Evolutionary conservation across 116 monocot genomes (phyloP).

Genomic region (Posidonia oceanica): DNA sequence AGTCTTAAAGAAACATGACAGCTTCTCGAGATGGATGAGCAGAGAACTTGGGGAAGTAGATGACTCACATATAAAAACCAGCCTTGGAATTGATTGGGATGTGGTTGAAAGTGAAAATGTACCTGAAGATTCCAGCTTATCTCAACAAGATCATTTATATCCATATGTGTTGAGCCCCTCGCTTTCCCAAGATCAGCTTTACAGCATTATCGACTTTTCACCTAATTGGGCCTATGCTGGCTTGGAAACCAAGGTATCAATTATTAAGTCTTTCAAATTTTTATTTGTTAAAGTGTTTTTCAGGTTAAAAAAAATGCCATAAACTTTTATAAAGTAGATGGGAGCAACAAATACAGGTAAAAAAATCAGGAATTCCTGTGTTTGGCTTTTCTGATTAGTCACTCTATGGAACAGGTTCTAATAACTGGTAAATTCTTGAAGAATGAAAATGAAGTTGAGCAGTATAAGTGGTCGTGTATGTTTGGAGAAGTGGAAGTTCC

Average conservation of each 20-base stretch:
- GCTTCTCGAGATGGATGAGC: slow-evolving; percentile 90
- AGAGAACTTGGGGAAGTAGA: slow-evolving; percentile 62
- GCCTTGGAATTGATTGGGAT: slow-evolving; percentile 44
- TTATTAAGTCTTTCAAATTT: not conserved
- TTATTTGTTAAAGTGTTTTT: not conserved
- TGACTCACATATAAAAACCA: slow-evolving; percentile 33
- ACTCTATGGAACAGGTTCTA: slow-evolving; percentile 34
- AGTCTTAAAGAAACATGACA: slow-evolving; percentile 67
- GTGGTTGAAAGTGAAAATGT: slow-evolving; percentile 33
- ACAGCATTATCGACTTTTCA: slow-evolving; percentile 77
- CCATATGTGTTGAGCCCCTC: slow-evolving; percentile 63
- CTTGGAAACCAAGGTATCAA: slow-evolving; percentile 55
- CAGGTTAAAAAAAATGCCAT: too few species aligned
- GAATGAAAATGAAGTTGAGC: slow-evolving; percentile 42
- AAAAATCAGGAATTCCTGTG: not conserved
- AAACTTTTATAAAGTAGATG: too few species aligned
- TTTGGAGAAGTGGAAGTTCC: slow-evolving; percentile 97
- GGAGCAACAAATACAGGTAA: too few species aligned
- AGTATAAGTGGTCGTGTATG: slow-evolving; percentile 89
- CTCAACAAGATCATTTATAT: slow-evolving; percentile 33
- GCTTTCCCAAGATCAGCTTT: slow-evolving; percentile 85
- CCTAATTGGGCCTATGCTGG: slow-evolving; percentile 62
- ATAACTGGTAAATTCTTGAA: slow-evolving; percentile 76
- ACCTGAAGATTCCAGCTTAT: slow-evolving; percentile 41
- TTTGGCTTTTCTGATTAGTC: slow-evolving; percentile 1